Conservation (phyloP, 192 early-diverging fungal genomes). For the Gaertneriomyces sp. region DNA sequence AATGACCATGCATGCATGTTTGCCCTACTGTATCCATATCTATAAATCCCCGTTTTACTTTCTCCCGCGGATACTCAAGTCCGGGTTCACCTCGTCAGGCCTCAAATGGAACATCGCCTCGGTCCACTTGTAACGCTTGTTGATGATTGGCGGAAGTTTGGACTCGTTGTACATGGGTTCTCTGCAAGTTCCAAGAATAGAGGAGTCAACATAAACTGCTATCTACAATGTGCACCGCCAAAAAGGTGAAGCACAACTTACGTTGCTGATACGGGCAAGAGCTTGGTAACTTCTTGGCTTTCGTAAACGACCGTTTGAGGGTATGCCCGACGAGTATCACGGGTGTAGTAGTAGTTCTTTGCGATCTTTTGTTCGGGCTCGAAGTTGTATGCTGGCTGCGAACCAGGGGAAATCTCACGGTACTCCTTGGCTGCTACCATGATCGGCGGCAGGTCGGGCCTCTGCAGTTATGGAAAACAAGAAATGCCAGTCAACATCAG, state of each 20-base stretch:
- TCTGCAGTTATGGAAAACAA: slow-evolving; percentile 9
- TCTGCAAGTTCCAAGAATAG: neutral
- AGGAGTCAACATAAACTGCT: neutral
- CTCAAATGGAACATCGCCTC: slow-evolving; percentile 34
- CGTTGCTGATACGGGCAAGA: slow-evolving; percentile 14
- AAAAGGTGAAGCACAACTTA: neutral
- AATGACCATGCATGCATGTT: neutral
- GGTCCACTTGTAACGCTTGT: slow-evolving; percentile 35
- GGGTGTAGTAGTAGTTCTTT: slow-evolving; percentile 86
- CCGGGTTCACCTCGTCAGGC: slow-evolving; percentile 40
- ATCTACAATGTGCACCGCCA: neutral
- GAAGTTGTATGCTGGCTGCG: slow-evolving; percentile 36
- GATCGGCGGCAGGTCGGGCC: slow-evolving; percentile 38
- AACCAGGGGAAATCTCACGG: slow-evolving; percentile 43
- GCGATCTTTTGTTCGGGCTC: slow-evolving; percentile 43
- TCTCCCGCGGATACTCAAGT: slow-evolving; percentile 37
- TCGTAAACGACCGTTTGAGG: slow-evolving; percentile 81
- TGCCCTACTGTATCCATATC: neutral
- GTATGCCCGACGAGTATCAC: slow-evolving; percentile 87
- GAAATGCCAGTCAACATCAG: neutral
- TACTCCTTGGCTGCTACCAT: slow-evolving; percentile 41
- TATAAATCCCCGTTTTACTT: slow-evolving; percentile 13
- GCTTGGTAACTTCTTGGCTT: slow-evolving; percentile 60
- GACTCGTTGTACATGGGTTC: slow-evolving; percentile 1
- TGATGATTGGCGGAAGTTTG: slow-evolving; percentile 36